Evolutionary conservation across 78 protist species (phyloP), one percentile per base, ranked within the genome.

Genomic region (Dictyostelium intermedium): DNA sequence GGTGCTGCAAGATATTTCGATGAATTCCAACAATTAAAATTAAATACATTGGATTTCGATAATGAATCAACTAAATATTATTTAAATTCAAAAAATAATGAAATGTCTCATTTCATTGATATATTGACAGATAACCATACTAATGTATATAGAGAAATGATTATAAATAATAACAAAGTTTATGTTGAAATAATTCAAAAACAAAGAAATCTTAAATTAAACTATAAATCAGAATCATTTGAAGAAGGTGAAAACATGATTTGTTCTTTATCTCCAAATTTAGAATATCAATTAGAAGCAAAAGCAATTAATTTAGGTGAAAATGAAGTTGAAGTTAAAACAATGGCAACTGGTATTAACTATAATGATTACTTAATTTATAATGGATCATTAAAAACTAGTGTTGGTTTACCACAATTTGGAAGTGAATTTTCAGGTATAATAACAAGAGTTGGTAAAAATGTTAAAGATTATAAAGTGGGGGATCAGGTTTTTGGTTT

Each of bases 271-370:
- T 56, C 66, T 20, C 66, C 66, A 56, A 56, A 79, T 14, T 45
- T 79, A 70, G 39, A 70, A 14, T 30, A 30, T 70, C 8, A 79
- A 79, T 27, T 79, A 47, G 18, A 11, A 27, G 2, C 16, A 16
- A 47, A 32, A 81, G 13, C 1, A 20, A 20, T 43, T 14, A 25
- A 11, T 23, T 74, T 89, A 37, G 13, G 1, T 1, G 35, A 53
- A 3, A 66, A 89, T 37, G 39, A 89, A 69, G 60, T 89, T 47
- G 93, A 89, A 30, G 72, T 89, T 35, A 61, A 89, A 30, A 84
- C 82, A 6, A 78, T 20, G 39, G 39, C 93, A 5, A 34, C 70
- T 2, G 93, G 93, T 80, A 61, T 92, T 3, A 92, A 76, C 56
- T 78, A 70, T 56, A 53, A 70, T 23, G 96, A 92, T 82, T 50